phyloP scores from a whole-genome alignment of 2,329 filamentous ascomycete species.

The Lecanicillium sp. region DNA sequence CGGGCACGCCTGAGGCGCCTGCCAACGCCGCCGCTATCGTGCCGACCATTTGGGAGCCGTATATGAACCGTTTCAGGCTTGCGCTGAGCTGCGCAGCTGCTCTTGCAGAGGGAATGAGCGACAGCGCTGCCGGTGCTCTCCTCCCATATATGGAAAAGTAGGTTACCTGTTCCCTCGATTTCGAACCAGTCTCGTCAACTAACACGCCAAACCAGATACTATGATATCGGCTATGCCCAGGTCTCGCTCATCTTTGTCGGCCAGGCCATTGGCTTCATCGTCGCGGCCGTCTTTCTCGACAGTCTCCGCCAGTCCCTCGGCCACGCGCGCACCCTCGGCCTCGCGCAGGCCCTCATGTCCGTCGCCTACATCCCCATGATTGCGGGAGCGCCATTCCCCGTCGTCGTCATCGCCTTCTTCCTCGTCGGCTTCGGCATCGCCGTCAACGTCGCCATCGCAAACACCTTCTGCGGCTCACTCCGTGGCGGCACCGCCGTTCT shows the following conservation, averaged over 20 bases:
- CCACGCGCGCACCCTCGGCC: slow-evolving; percentile 55
- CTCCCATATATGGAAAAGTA: slow-evolving; percentile 73
- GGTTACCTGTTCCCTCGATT: slow-evolving; percentile 15
- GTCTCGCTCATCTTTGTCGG: slow-evolving; percentile 79
- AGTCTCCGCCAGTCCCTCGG: slow-evolving; percentile 56
- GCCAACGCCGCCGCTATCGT: slow-evolving; percentile 39
- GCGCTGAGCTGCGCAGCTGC: slow-evolving; percentile 58
- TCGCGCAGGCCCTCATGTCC: slow-evolving; percentile 51
- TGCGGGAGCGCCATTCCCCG: slow-evolving; percentile 62
- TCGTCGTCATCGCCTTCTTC: slow-evolving; percentile 63
- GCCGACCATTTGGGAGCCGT: slow-evolving; percentile 53
- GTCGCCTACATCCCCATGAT: slow-evolving; percentile 60
- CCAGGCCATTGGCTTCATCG: slow-evolving; percentile 70
- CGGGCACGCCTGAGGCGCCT: slow-evolving; percentile 35
- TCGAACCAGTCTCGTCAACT: slow-evolving; percentile 6
- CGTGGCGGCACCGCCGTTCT: slow-evolving; percentile 48
- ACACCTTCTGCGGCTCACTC: slow-evolving; percentile 53
- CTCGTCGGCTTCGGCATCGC: slow-evolving; percentile 56
- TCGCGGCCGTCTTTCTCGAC: slow-evolving; percentile 65
- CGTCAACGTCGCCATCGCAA: slow-evolving; percentile 50
- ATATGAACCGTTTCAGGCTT: slow-evolving; percentile 66
- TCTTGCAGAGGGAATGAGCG: slow-evolving; percentile 65
- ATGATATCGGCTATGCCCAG: slow-evolving; percentile 68
- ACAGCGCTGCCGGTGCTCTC: slow-evolving; percentile 69
- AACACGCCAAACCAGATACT: slow-evolving; percentile 47